These are phyloP conservation scores for Suillus discolor DNA, from an alignment of 768 basidiomycete genomes.

Conservation along the genomic window DNA sequence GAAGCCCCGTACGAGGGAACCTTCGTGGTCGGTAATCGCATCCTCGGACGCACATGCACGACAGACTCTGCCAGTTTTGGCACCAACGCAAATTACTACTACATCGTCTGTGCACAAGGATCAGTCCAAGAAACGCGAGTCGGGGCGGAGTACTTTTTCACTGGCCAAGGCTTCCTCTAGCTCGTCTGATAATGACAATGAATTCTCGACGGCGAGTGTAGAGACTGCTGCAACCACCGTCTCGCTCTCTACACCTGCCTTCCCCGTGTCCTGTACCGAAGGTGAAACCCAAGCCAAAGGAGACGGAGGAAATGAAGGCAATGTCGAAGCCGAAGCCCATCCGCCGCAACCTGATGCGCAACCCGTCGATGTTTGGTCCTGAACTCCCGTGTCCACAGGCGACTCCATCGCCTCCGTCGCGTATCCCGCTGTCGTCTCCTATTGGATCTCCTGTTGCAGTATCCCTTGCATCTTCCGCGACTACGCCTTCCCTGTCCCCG, in stretches of 20 bases:
- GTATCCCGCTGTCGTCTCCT: slow-evolving; percentile 33
- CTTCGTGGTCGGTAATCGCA: slow-evolving; percentile 33
- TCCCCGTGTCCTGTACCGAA: slow-evolving; percentile 21
- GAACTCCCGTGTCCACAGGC: slow-evolving; percentile 56
- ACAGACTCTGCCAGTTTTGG: slow-evolving; percentile 16
- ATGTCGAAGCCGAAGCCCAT: slow-evolving; percentile 29
- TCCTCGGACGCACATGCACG: slow-evolving; percentile 23
- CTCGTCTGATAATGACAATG: slow-evolving; percentile 33
- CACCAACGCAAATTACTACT: slow-evolving; percentile 26
- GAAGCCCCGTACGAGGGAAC: slow-evolving; percentile 51
- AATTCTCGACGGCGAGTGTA: slow-evolving; percentile 34
- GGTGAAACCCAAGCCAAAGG: slow-evolving; percentile 12
- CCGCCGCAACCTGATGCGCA: slow-evolving; percentile 52
- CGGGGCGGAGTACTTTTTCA: slow-evolving; percentile 20
- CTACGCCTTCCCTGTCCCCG: slow-evolving; percentile 11
- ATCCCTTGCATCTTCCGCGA: slow-evolving; percentile 12
- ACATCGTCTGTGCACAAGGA: slow-evolving; percentile 15
- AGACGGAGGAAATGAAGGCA: slow-evolving; percentile 19
- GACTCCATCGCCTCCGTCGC: slow-evolving; percentile 33
- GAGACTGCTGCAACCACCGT: slow-evolving; percentile 33
- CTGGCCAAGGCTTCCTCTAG: slow-evolving; percentile 30
- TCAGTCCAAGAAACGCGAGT: slow-evolving; percentile 16
- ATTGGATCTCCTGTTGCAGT: slow-evolving; percentile 8
- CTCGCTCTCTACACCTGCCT: slow-evolving; percentile 22
- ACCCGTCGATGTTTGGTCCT: slow-evolving; percentile 67